Percentiles rank a stretch among this genome's conserved stretches.
These are phyloP conservation scores for Cutaneotrichosporon sp. DNA, from an alignment of 1,284 basidiomycete species.

Conservation along the genomic window DNA sequence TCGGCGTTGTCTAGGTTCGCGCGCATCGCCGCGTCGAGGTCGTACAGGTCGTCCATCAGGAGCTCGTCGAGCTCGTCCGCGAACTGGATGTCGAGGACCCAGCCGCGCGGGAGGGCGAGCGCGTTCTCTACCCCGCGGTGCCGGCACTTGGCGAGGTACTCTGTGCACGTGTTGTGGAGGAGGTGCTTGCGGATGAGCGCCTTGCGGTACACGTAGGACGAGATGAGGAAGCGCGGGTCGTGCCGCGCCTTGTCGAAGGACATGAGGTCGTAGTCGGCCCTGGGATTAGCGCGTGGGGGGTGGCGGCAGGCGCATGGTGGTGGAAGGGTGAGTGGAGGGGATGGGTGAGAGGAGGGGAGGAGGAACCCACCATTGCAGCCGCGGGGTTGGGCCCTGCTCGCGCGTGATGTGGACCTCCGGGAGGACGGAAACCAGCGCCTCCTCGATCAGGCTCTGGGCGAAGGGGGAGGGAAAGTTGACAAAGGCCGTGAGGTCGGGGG, in stretches of 20 bases:
- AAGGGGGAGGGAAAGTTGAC: slow-evolving; percentile 78
- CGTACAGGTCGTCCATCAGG: slow-evolving; percentile 90
- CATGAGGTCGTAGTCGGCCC: slow-evolving; percentile 69
- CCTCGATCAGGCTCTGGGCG: slow-evolving; percentile 67
- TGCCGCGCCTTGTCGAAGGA: slow-evolving; percentile 68
- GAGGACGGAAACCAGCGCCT: slow-evolving; percentile 58
- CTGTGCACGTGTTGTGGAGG: slow-evolving; percentile 73
- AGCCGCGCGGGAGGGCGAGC: slow-evolving; percentile 72
- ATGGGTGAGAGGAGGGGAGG: no score
- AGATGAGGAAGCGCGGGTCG: slow-evolving; percentile 63
- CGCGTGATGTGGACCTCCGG: slow-evolving; percentile 43
- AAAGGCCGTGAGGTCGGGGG: slow-evolving; percentile 54
- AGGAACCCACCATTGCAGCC: slow-evolving; percentile 51
- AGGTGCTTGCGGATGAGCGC: slow-evolving; percentile 94
- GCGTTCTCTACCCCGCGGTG: slow-evolving; percentile 32
- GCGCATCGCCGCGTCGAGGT: slow-evolving; percentile 69
- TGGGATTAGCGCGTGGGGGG: slow-evolving; percentile 39
- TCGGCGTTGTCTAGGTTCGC: slow-evolving; percentile 43
- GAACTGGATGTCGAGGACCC: slow-evolving; percentile 85
- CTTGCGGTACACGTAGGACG: slow-evolving; percentile 89
- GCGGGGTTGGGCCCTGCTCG: slow-evolving; percentile 33
- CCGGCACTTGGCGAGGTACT: slow-evolving; percentile 71
- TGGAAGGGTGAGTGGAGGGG: no score
- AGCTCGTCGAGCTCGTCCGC: slow-evolving; percentile 95
- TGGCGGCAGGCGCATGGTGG: slow-evolving; percentile 4